These are phyloP conservation scores for Fusarium transvaalense DNA, from an alignment of 2,329 filamentous ascomycete species.

Conservation along the genomic window DNA sequence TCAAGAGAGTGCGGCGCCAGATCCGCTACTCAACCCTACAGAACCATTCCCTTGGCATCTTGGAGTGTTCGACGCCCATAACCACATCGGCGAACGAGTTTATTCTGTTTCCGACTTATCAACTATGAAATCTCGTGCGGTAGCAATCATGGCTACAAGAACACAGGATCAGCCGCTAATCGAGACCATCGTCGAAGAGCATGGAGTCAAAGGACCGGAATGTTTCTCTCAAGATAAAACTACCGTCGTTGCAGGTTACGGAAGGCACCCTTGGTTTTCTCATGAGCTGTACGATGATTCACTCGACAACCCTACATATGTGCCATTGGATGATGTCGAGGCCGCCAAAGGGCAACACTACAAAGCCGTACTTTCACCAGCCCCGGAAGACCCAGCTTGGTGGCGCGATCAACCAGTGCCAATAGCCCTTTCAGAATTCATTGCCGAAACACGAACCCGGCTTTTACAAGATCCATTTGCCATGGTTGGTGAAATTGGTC, in stretches of 20 bases:
- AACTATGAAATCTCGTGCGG: slow-evolving; percentile 23
- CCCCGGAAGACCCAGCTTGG: slow-evolving; percentile 34
- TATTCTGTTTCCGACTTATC: slow-evolving; percentile 8
- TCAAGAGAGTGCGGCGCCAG: neutral
- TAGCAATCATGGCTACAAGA: slow-evolving; percentile 45
- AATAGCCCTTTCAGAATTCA: slow-evolving; percentile 66
- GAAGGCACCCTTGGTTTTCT: slow-evolving; percentile 46
- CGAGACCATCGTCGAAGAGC: neutral
- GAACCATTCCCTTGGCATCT: slow-evolving; percentile 43
- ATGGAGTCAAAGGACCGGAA: slow-evolving; percentile 1
- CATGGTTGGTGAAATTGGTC: slow-evolving; percentile 78
- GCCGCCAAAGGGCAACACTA: slow-evolving; percentile 39
- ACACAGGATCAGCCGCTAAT: slow-evolving; percentile 43
- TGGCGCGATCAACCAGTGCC: slow-evolving; percentile 66
- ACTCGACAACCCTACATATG: neutral
- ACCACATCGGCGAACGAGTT: slow-evolving; percentile 40
- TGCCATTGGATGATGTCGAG: neutral
- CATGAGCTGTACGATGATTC: slow-evolving; percentile 44
- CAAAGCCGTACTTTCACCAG: slow-evolving; percentile 28
- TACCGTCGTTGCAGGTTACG: slow-evolving; percentile 35
- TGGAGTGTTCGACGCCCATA: slow-evolving; percentile 52
- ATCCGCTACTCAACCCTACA: slow-evolving; percentile 1
- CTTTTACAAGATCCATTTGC: slow-evolving; percentile 70
- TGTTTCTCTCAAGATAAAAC: slow-evolving; percentile 23
- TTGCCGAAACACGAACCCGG: slow-evolving; percentile 65